Evolutionary conservation across 1,139 yeast genomes (phyloP).

Genomic region (Candida sp.): DNA sequence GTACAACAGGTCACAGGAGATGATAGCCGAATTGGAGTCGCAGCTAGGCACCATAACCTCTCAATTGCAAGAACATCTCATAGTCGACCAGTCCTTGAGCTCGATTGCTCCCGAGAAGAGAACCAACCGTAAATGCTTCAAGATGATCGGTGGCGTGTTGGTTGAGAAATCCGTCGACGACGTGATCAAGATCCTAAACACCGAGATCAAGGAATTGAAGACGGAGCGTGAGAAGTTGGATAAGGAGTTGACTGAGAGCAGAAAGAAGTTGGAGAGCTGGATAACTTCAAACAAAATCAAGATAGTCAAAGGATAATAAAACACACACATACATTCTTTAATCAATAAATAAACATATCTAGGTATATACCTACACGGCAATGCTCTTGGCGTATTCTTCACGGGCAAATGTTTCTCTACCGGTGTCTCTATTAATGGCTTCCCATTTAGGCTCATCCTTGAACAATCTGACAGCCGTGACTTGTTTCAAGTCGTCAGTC

Average conservation of each 20-base stretch:
- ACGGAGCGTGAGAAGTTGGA: conserved; percentile 49
- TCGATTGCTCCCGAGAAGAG: conserved; percentile 38
- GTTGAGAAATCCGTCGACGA: conserved; percentile 83
- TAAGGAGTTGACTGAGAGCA: conserved; percentile 47
- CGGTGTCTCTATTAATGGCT: conserved; percentile 68
- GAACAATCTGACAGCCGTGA: conserved; percentile 83
- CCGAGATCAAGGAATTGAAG: conserved; percentile 55
- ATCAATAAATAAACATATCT: not conserved
- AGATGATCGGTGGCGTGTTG: conserved; percentile 94
- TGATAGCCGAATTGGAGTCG: conserved; percentile 58
- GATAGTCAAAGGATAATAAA: conserved; percentile 43
- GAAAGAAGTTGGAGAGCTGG: conserved; percentile 69
- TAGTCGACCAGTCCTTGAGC: conserved; percentile 39
- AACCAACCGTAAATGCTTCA: conserved; percentile 76
- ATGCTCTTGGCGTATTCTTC: conserved; percentile 30
- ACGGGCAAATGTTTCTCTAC: conserved; percentile 32
- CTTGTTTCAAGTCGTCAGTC: conserved; percentile 56
- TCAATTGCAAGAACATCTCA: conserved; percentile 45
- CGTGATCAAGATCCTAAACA: conserved; percentile 68
- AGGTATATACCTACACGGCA: conserved; percentile 17
- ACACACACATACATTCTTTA: not conserved
- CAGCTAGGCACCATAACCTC: conserved; percentile 55
- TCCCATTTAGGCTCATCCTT: conserved; percentile 98
- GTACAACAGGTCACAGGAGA: conserved; percentile 66
- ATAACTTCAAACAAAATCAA: conserved; percentile 68